Evolutionary conservation across 2,329 filamentous ascomycete genomes (phyloP), one percentile per base, ranked within the genome.

Genomic region (Mycosphaerella sp.): DNA sequence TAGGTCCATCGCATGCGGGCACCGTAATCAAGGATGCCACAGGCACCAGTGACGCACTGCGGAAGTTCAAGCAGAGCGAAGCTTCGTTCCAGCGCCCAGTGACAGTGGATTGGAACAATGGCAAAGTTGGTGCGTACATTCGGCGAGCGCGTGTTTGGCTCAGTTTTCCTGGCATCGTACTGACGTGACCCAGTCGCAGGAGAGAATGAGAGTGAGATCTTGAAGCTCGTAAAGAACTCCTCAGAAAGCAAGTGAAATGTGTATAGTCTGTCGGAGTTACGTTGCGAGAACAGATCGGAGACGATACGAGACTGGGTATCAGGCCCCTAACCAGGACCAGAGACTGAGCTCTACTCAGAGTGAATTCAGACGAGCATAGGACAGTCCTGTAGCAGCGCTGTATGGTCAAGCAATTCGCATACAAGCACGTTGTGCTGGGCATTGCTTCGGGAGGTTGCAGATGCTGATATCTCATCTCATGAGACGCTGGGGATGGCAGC

Each of bases 61-160:
- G 79, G 71, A 86, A 80, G 71, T 82, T 94, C 64, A 87, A 85
- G 69, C 77, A 85, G 70, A 84, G 79, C 70, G 71, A 73, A 1
- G 77, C 81, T 27, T 80, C 70, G 62, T 90, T 97, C 69, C 74
- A 85, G 63, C 74, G 84, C 59, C 91, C 91, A 21, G 72, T 96
- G 68, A 87, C 85, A 52, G 91, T 97, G 46, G 91, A 97, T 68
- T 97, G 93, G 93, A 88, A 86, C 67, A 90, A 91, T 68, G 93
- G 90, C 58, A 86, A 82, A 68, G 91, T 84, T 41, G 75, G 86
- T 73, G 69, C 49, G 72, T 66, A 34, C 21, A 9, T 37, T 21
- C 10, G 9, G 18, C 12, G 21, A 17, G 6, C 10, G 6, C 17
- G 17, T 9, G 13, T 7, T 21, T 8, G 17, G 5, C 14, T 21